These are phyloP conservation scores for Termitomyces sp. DNA, from an alignment of 768 basidiomycete species.

Conservation along the genomic window DNA sequence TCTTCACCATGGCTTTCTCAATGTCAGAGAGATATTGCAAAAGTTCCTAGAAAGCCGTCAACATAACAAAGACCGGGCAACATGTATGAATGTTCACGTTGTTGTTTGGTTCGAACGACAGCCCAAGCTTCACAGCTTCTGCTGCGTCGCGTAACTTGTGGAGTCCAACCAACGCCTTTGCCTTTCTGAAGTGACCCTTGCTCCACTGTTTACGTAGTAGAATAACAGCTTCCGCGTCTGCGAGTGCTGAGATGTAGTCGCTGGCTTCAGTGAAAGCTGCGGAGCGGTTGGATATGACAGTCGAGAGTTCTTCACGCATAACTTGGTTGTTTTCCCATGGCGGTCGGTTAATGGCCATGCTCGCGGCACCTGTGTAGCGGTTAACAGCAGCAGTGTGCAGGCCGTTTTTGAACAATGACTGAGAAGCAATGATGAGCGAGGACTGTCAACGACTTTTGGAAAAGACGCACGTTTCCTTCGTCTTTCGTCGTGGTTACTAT, in stretches of 20 bases:
- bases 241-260: constrained; percentile 72
- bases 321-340: constrained; percentile 84
- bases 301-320: constrained; percentile 87
- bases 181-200: constrained; percentile 94
- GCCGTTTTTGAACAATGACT: constrained; percentile 78
- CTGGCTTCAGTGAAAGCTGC: constrained; percentile 76
- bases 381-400: constrained; percentile 67
- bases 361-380: constrained; percentile 55
- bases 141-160: constrained; percentile 66
- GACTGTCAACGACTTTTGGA: constrained; percentile 1
- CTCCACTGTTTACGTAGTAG: constrained; percentile 82
- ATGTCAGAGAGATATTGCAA: constrained; percentile 15
- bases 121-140: constrained; percentile 75
- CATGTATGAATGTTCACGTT: constrained; percentile 21
- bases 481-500: constrained; percentile 80
- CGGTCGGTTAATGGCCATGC: constrained; percentile 74
- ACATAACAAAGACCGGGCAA: neutral
- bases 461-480: constrained; percentile 80
- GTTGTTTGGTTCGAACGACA: constrained; percentile 72
- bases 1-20: constrained; percentile 13
- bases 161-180: constrained; percentile 80
- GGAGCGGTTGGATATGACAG: constrained; percentile 87
- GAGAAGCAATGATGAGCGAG: constrained; percentile 17
- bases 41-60: constrained; percentile 11
- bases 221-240: constrained; percentile 90